These are phyloP conservation scores for Tolypocladium tundrense DNA, from an alignment of 2,329 filamentous ascomycete species.

Conservation along the genomic window DNA sequence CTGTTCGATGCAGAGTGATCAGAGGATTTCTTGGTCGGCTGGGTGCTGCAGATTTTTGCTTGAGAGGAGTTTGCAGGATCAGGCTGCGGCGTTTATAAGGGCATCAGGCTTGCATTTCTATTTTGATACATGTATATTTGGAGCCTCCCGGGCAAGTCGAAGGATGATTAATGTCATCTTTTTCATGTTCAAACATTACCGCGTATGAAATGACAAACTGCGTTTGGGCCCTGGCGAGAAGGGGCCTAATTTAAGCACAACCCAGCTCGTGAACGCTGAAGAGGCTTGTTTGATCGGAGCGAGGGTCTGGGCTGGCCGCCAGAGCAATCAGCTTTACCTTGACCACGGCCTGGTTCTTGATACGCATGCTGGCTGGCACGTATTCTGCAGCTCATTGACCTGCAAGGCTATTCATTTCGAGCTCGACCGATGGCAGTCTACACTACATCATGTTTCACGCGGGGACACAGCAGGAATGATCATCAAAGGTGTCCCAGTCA, in stretches of 20 bases:
- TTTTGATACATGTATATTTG: constrained; percentile 13
- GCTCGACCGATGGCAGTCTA: background rate
- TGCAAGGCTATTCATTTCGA: background rate
- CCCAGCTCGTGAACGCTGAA: background rate
- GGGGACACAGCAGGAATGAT: background rate
- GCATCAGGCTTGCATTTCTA: constrained; percentile 19
- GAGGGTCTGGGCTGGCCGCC: background rate
- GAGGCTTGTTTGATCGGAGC: background rate
- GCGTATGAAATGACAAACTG: background rate
- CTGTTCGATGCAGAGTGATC: background rate
- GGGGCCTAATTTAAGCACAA: no score
- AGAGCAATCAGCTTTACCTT: no score
- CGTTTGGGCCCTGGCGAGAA: no score
- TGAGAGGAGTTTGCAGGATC: constrained; percentile 22
- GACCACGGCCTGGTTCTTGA: no score
- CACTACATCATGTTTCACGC: constrained; percentile 5
- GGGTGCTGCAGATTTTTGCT: constrained; percentile 14
- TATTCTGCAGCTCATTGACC: background rate
- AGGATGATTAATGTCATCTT: background rate
- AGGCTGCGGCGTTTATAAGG: constrained; percentile 23
- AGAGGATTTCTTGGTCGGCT: background rate
- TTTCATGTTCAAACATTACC: background rate
- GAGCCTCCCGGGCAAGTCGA: background rate
- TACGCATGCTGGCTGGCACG: background rate
- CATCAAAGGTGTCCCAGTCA: constrained; percentile 11